Evolutionary conservation across 352 stramenopile species (phyloP).

Genomic region (Pythium vanterpoolii): DNA sequence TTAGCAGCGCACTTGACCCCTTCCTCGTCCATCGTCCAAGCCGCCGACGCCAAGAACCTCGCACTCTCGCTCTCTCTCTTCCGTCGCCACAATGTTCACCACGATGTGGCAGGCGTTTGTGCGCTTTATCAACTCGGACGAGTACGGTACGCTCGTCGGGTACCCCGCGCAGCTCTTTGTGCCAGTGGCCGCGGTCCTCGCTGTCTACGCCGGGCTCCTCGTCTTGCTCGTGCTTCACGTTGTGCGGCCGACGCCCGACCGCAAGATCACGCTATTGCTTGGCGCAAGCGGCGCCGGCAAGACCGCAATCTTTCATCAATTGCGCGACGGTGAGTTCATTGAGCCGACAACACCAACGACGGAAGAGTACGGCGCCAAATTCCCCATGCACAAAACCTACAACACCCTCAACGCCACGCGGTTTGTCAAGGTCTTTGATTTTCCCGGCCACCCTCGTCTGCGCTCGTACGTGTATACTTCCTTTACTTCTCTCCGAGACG

Average conservation of each 20-base stretch:
- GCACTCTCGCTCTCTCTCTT: not conserved
- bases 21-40: not conserved
- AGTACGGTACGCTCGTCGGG: conserved; percentile 8
- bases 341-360: conserved; percentile 5
- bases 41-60: not conserved
- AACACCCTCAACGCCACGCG: conserved; percentile 16
- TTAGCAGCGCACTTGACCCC: not conserved
- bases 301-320: conserved; percentile 8
- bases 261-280: conserved; percentile 16
- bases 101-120: conserved; percentile 5
- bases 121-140: conserved; percentile 17
- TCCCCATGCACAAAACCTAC: conserved; percentile 9
- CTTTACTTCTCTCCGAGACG: too few relatives aligned
- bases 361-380: conserved; percentile 17
- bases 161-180: conserved; percentile 14
- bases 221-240: conserved; percentile 11
- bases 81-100: too few relatives aligned
- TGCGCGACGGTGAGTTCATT: conserved; percentile 1
- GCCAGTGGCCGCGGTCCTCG: conserved; percentile 6
- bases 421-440: conserved; percentile 19
- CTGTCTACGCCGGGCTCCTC: conserved; percentile 7
- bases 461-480: conserved; percentile 15
- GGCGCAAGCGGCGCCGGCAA: conserved; percentile 11
- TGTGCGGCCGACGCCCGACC: conserved; percentile 6
- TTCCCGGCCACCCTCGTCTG: conserved; percentile 11